These are phyloP conservation scores for Cicer bijugum DNA, from an alignment of 306 rosid genomes.

Conservation along the genomic window DNA sequence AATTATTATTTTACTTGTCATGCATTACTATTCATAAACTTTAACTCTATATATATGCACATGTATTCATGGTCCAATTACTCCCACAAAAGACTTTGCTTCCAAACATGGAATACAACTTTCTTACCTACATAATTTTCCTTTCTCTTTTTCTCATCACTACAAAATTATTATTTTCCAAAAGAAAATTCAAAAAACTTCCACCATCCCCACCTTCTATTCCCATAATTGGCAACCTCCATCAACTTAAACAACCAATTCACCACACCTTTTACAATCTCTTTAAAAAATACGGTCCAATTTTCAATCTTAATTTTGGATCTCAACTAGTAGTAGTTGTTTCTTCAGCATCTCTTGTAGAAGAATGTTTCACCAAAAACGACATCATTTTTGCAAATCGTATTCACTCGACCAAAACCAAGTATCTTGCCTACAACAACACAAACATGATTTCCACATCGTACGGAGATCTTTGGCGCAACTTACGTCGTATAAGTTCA, in stretches of 20 bases:
- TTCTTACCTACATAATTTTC: conserved; percentile 6
- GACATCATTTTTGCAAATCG: conserved; percentile 68
- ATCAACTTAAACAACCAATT: conserved; percentile 50
- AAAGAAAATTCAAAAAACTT: conserved; percentile 43
- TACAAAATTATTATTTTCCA: conserved; percentile 42
- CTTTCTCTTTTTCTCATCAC: conserved; percentile 23
- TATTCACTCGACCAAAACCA: conserved; percentile 27
- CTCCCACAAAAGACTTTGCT: neutral
- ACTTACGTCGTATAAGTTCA: conserved; percentile 69
- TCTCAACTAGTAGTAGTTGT: conserved; percentile 48
- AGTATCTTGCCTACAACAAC: conserved; percentile 55
- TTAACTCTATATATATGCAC: neutral
- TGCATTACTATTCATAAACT: neutral
- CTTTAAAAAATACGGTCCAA: conserved; percentile 53
- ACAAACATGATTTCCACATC: conserved; percentile 46
- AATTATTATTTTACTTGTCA: too few species aligned
- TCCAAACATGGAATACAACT: neutral
- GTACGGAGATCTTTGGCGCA: conserved; percentile 84
- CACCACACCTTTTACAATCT: conserved; percentile 48
- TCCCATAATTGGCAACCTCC: conserved; percentile 71
- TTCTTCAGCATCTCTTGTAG: conserved; percentile 53
- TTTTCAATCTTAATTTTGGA: conserved; percentile 47
- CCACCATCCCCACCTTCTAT: conserved; percentile 62
- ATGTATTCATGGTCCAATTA: neutral
- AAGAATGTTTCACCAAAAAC: conserved; percentile 77